Conservation (phyloP, 2,329 filamentous ascomycete genomes). For the Ophiostoma novo-ulmi region DNA sequence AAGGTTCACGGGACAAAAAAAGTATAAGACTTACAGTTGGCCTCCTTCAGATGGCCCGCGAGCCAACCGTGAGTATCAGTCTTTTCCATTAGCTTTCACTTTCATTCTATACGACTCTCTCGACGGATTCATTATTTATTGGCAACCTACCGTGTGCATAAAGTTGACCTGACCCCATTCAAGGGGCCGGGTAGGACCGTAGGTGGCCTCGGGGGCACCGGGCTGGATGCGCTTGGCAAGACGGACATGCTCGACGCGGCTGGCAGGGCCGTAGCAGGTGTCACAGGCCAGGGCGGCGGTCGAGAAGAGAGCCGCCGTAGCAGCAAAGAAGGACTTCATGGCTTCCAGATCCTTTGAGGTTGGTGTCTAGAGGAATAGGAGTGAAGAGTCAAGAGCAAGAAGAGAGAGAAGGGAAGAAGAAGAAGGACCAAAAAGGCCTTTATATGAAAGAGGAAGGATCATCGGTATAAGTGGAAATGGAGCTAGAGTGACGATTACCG, state of each 20-base stretch:
- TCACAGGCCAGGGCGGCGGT: slow-evolving; percentile 36
- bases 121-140: not conserved
- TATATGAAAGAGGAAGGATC: slow-evolving; percentile 14
- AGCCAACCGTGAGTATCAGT: slow-evolving; percentile 60
- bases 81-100: slow-evolving; percentile 27
- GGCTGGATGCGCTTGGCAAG: slow-evolving; percentile 48
- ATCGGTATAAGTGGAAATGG: slow-evolving; percentile 8
- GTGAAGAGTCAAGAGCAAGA: not conserved
- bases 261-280: slow-evolving; percentile 41
- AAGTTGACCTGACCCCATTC: slow-evolving; percentile 62
- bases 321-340: slow-evolving; percentile 16
- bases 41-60: slow-evolving; percentile 57
- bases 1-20: not conserved
- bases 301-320: slow-evolving; percentile 22
- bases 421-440: not conserved
- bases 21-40: slow-evolving; percentile 40
- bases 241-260: slow-evolving; percentile 38
- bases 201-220: slow-evolving; percentile 39
- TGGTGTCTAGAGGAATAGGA: not conserved
- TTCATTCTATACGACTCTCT: not conserved
- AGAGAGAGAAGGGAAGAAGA: not conserved
- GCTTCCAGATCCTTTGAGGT: not conserved
- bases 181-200: slow-evolving; percentile 40
- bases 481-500: not conserved
- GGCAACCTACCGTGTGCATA: slow-evolving; percentile 46